A percentile compares a stretch with the other conserved stretches of the same genome.
Conservation (phyloP, 106 monocot species). For the Phalaenopsis aphrodite region DNA sequence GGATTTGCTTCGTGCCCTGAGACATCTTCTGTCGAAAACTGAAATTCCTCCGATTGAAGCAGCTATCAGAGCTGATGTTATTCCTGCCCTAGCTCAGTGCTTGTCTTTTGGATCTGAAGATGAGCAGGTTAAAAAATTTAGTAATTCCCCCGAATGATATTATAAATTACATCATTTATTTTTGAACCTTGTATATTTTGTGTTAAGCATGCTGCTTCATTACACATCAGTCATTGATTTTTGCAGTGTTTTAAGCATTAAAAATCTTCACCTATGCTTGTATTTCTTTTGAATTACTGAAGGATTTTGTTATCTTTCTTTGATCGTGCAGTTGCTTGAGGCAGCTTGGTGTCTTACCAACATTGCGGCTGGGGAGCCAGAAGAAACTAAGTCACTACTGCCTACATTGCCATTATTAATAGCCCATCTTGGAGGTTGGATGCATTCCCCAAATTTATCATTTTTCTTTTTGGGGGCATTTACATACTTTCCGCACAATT, state of each 20-base stretch:
- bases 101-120: conserved; percentile 89
- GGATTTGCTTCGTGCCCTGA: conserved; percentile 59
- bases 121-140: conserved; percentile 60
- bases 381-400: conserved; percentile 79
- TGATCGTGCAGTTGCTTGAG: conserved; percentile 76
- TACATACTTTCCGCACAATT: too few species aligned
- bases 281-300: neutral
- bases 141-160: neutral
- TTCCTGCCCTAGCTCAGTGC: conserved; percentile 67
- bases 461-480: neutral
- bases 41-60: conserved; percentile 79
- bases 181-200: neutral
- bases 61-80: conserved; percentile 72
- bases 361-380: conserved; percentile 87
- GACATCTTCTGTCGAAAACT: conserved; percentile 79
- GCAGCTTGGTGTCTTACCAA: conserved; percentile 99
- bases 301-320: conserved; percentile 2
- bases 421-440: conserved; percentile 95
- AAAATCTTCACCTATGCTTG: neutral
- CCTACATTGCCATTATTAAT: conserved; percentile 89
- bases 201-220: neutral
- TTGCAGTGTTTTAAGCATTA: neutral
- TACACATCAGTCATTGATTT: neutral
- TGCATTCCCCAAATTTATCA: neutral
- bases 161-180: neutral